These are phyloP conservation scores for Solanum acaule DNA, from an alignment of 257 asterid species.

Conservation along the genomic window DNA sequence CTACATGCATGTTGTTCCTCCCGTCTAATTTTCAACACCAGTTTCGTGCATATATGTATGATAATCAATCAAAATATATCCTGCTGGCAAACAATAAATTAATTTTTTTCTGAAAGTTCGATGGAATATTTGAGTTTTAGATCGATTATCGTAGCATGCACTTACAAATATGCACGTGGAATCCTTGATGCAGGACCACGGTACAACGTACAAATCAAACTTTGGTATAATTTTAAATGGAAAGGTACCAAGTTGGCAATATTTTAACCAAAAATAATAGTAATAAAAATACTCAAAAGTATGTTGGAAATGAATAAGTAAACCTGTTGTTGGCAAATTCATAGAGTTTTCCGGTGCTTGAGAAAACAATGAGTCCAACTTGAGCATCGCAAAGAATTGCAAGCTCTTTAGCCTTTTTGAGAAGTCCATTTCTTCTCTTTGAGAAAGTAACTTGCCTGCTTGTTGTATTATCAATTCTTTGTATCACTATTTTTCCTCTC, in stretches of 20 bases:
- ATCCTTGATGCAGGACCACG: not conserved
- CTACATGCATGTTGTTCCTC: not conserved
- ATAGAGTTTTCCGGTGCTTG: slow-evolving; percentile 38
- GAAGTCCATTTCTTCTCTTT: slow-evolving; percentile 37
- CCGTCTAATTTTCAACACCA: not conserved
- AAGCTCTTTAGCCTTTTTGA: slow-evolving; percentile 41
- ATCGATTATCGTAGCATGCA: not conserved
- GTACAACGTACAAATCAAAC: not conserved
- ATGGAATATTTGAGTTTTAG: too few relatives aligned
- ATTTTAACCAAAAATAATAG: not conserved
- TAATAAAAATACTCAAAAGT: not conserved
- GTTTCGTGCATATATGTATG: not conserved
- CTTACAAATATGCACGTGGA: not conserved
- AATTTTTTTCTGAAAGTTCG: not conserved
- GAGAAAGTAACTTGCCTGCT: slow-evolving; percentile 46
- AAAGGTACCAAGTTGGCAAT: not conserved
- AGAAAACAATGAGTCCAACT: slow-evolving; percentile 42
- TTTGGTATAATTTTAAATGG: not conserved
- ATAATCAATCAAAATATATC: not conserved
- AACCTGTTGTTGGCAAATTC: slow-evolving; percentile 42
- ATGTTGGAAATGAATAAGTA: not conserved
- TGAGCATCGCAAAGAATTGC: slow-evolving; percentile 45
- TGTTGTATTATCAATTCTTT: slow-evolving; percentile 38
- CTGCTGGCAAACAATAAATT: not conserved
- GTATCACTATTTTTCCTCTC: slow-evolving; percentile 39